Conservation (phyloP, 495 filamentous ascomycete species). For the Neurospora sp. region DNA sequence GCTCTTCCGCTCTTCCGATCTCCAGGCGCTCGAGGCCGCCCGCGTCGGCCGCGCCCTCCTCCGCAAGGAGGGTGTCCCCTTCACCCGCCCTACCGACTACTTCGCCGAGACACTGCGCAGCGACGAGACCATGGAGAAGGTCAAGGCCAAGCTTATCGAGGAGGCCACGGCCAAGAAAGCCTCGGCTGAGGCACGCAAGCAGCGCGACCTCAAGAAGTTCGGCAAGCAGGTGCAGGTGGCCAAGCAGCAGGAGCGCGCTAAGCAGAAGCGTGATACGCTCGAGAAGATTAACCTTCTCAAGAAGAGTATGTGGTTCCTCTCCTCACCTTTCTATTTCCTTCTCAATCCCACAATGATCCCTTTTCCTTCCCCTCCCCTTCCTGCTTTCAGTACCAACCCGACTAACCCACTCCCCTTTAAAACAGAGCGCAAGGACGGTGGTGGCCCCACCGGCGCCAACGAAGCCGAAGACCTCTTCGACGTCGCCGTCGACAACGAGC, state of each 20-base stretch:
- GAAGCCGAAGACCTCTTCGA: constrained; percentile 94
- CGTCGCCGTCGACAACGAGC: constrained; percentile 76
- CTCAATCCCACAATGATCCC: not conserved
- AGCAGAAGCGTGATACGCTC: constrained; percentile 79
- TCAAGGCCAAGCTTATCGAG: constrained; percentile 87
- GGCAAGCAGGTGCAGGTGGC: constrained; percentile 97
- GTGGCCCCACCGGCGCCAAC: constrained; percentile 47
- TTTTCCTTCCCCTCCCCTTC: not conserved
- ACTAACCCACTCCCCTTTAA: constrained; percentile 1
- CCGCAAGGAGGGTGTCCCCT: constrained; percentile 71
- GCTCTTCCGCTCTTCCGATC: too few species aligned
- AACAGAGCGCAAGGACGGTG: constrained; percentile 74
- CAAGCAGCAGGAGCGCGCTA: constrained; percentile 85
- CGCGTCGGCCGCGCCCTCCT: constrained; percentile 58
- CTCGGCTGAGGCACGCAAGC: constrained; percentile 77
- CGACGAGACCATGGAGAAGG: constrained; percentile 95
- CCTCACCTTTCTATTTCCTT: not conserved
- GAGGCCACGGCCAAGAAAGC: constrained; percentile 90
- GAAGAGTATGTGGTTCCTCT: constrained; percentile 56
- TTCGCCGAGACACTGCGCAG: constrained; percentile 98
- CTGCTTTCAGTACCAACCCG: not conserved
- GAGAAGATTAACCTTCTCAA: constrained; percentile 92
- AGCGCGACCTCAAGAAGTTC: constrained; percentile 96
- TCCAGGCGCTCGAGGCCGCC: too few species aligned
- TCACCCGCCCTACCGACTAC: constrained; percentile 84